Evolutionary conservation across 2,329 filamentous ascomycete genomes (phyloP), one percentile per base, ranked within the genome.

Genomic region (Neopestalotiopsis rosae): DNA sequence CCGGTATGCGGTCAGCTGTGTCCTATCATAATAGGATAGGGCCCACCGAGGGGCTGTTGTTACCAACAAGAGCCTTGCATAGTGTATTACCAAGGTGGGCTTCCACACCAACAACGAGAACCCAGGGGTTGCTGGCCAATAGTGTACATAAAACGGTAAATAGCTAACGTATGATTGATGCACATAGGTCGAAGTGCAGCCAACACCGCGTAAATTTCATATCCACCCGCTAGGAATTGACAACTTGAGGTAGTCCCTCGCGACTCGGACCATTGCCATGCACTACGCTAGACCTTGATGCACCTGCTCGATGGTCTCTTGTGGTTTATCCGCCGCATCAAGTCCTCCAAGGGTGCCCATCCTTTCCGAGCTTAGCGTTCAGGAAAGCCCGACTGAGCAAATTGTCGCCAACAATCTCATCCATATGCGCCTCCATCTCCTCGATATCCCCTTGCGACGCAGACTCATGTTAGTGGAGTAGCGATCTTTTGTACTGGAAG

Each of bases 391-490:
- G 67, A 68, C 67, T 69, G 61, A 70, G 68, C 64, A 70, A 67
- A 57, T 68, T 68, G 10, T 73, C 71, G 20, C 71, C 30, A 69
- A 69, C 32, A 64, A 73, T 74, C 68, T 72, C 61, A 62, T 73
- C 71, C 65, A 72, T 72, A 66, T 73, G 69, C 14, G 69, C 70
- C 65, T 73, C 72, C 71, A 72, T 74, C 65, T 73, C 72, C 66
- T 73, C 70, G 20, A 74, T 71, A 68, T 73, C 71, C 69, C 69
- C 71, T 73, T 69, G 49, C 42, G 59, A 69, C 34, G 67, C 62
- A 30, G 40, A 68, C 59, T 32, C 49, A 61, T 71, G 69, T 70
- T 42, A 71, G 67, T 14, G 17, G 66, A 66, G 58, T 61, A 64
- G 34, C 52, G 13, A 69, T 65, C 49, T 70, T 64, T 70, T 70